Conservation (phyloP, 2,329 filamentous ascomycete species). For the Fusarium stilboides region DNA sequence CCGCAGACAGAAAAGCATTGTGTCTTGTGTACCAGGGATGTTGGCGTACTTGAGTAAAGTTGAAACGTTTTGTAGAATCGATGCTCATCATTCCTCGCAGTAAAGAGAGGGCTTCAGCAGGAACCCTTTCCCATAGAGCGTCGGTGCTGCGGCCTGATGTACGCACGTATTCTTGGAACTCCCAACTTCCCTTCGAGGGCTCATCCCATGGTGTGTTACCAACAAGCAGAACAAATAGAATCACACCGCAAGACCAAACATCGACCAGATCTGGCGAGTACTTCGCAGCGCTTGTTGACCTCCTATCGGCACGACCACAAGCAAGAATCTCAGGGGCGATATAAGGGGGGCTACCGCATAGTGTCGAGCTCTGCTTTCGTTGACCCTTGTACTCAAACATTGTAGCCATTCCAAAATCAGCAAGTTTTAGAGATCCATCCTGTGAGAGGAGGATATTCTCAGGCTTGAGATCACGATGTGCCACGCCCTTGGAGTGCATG, state of each 20-base stretch:
- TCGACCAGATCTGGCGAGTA: constrained; percentile 88
- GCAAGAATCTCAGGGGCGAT: constrained; percentile 92
- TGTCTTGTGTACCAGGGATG: constrained; percentile 95
- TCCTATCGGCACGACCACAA: constrained; percentile 65
- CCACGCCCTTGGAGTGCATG: constrained; percentile 96
- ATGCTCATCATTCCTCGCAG: constrained; percentile 94
- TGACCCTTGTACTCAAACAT: constrained; percentile 92
- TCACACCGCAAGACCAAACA: constrained; percentile 97
- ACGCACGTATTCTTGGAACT: constrained; percentile 89
- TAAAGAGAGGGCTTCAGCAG: constrained; percentile 81
- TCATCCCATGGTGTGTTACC: constrained; percentile 99
- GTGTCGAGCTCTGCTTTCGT: constrained; percentile 85
- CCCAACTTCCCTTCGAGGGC: constrained; percentile 87
- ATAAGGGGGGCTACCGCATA: constrained; percentile 96
- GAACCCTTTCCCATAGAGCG: constrained; percentile 86
- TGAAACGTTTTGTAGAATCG: constrained; percentile 81
- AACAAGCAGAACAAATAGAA: constrained; percentile 94
- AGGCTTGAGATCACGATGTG: constrained; percentile 91
- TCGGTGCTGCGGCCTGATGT: constrained; percentile 87
- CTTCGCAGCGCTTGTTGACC: constrained; percentile 65
- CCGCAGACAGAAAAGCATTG: constrained; percentile 81
- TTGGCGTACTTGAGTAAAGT: constrained; percentile 86
- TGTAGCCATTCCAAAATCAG: constrained; percentile 96
- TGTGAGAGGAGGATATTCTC: constrained; percentile 94
- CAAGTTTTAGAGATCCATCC: constrained; percentile 90